Base-by-base conservation (phyloP, 768 basidiomycete species). In the Cyathus striatus region DNA sequence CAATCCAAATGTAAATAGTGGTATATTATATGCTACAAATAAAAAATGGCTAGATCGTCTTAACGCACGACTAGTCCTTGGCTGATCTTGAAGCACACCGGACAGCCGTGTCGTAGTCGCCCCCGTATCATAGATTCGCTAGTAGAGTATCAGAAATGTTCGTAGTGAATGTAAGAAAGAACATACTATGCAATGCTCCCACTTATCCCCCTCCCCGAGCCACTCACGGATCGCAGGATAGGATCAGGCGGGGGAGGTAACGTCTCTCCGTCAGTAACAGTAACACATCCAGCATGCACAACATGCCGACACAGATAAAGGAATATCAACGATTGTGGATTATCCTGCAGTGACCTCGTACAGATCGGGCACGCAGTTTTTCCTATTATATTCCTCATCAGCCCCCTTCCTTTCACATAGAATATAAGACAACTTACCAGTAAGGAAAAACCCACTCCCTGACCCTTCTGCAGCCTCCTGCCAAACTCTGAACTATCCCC, bases 251-350 rank as follows among this genome's bases (percentile, higher is more conserved):
- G 76, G 17, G 69, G 64, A 0, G 86, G 82, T 6, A 92, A 66
- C 2, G 78, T 65, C 26, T 82, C 79, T 4, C 72, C 73, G 7
- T 82, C 79, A n/a, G 70, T 77, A 1, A 85, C 78, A n/a, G 70
- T 77, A 1, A 85, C 78, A 51, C 93, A 95, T 6, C 70, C 65
- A 0, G 85, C 84, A 55, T 96, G 93, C 0, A 92, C 86, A 36
- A 86, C 76, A 55, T 96, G 93, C 24, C 89, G 83, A 60, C 93
- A 96, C 7, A 96, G 68, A 62, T 90, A 96, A 22, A 92, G 61
- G 3, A 96, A 58, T 3, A 78, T 55, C n/a, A 90, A 66, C 3
- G 76, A 69, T 34, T 83, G 75, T 1, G 81, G 71, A 7, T 65
- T 68, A 40, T 80, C 75, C 41, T 76, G 76, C 27, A 90, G 59